Evolutionary conservation across 2,329 filamentous ascomycete species (phyloP).

Genomic region (Didymella glomerata): DNA sequence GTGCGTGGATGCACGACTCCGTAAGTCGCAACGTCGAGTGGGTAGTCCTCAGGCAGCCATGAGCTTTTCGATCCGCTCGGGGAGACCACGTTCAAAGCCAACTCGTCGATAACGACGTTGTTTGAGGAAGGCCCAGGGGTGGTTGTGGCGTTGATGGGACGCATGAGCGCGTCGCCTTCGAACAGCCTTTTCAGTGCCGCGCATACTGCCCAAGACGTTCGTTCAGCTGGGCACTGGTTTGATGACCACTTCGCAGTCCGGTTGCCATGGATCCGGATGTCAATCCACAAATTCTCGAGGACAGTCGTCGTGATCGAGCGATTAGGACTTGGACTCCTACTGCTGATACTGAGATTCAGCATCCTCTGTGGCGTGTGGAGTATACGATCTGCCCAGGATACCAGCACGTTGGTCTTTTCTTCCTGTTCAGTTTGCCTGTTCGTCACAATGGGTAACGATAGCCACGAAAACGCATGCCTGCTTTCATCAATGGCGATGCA

Average conservation of each 20-base stretch:
- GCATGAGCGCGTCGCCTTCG: slow-evolving; percentile 37
- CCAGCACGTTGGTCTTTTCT: slow-evolving; percentile 17
- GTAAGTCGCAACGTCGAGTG: slow-evolving; percentile 26
- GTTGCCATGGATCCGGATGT: slow-evolving; percentile 38
- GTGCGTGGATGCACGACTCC: slow-evolving; percentile 40
- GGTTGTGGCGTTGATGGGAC: slow-evolving; percentile 14
- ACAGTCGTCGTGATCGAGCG: slow-evolving; percentile 1
- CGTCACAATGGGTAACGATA: slow-evolving; percentile 40
- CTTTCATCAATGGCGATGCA: slow-evolving; percentile 43
- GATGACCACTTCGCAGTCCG: slow-evolving; percentile 31
- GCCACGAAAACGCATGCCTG: slow-evolving; percentile 45
- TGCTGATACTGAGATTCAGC: slow-evolving; percentile 14
- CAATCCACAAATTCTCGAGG: slow-evolving; percentile 43
- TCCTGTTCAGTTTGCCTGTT: slow-evolving; percentile 20
- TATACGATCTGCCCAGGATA: slow-evolving; percentile 31
- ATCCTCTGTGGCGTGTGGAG: slow-evolving; percentile 19
- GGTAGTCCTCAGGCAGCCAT: slow-evolving; percentile 33
- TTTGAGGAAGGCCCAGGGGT: slow-evolving; percentile 13
- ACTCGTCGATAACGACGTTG: slow-evolving; percentile 38
- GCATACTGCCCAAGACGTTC: slow-evolving; percentile 47
- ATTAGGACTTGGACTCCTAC: slow-evolving; percentile 7
- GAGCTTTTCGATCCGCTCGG: slow-evolving; percentile 16
- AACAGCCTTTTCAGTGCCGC: slow-evolving; percentile 44
- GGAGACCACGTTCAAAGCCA: slow-evolving; percentile 45
- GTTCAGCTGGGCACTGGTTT: slow-evolving; percentile 32